These are phyloP conservation scores for Infundibulicybe gibba DNA, from an alignment of 768 basidiomycete species.

Conservation along the genomic window DNA sequence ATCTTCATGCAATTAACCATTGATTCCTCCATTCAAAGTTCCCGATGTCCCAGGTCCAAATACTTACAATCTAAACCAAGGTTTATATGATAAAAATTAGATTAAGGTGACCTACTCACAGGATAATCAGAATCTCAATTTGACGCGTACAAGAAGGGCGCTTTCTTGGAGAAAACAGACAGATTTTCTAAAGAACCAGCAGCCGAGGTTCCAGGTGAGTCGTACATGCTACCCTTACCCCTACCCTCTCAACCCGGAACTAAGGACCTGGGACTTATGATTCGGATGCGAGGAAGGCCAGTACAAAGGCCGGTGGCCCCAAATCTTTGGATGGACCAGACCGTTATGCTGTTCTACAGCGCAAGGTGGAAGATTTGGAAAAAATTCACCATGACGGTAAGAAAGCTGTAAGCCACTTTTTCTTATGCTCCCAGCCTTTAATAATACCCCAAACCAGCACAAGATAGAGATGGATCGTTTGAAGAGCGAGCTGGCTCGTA, in stretches of 20 bases:
- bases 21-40: slow-evolving; percentile 21
- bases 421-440: neutral
- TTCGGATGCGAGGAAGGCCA: slow-evolving; percentile 15
- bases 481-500: slow-evolving; percentile 50
- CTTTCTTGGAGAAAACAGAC: slow-evolving; percentile 54
- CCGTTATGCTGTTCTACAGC: slow-evolving; percentile 51
- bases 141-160: slow-evolving; percentile 54
- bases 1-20: neutral
- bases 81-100: slow-evolving; percentile 14
- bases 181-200: slow-evolving; percentile 44
- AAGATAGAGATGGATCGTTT: slow-evolving; percentile 55
- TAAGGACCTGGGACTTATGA: slow-evolving; percentile 31
- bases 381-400: slow-evolving; percentile 61
- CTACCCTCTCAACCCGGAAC: neutral
- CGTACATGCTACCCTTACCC: neutral
- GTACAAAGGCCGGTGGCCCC: slow-evolving; percentile 19
- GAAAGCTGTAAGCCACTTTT: slow-evolving; percentile 44
- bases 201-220: slow-evolving; percentile 38
- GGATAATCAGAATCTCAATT: slow-evolving; percentile 32
- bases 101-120: neutral
- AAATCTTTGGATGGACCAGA: slow-evolving; percentile 29
- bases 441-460: slow-evolving; percentile 39
- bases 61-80: slow-evolving; percentile 38
- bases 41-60: slow-evolving; percentile 53
- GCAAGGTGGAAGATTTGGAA: slow-evolving; percentile 64